Evolutionary conservation across 306 rosid genomes (phyloP), one percentile per base, ranked within the genome.

Genomic region (Fagus sylvatica): DNA sequence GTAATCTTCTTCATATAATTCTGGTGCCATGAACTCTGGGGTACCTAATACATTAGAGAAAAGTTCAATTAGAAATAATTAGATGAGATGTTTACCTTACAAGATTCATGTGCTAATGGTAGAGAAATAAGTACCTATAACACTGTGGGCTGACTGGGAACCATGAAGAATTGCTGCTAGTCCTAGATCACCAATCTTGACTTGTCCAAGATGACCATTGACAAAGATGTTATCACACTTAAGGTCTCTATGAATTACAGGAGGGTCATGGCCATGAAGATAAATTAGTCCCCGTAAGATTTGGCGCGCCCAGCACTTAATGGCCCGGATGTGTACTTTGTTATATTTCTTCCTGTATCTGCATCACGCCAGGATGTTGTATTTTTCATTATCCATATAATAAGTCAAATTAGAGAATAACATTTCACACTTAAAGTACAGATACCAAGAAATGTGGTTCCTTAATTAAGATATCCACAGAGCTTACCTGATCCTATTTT

Each of bases 11-110:
- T 91, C 98, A 36, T 94, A 91, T 37, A 93, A 51, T 78, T 94
- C 98, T 17, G 98, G 98, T 37, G 98, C 98, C 97, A 94, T 94
- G 83, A 94, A 94, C 84, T 94, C 98, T 0, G 98, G 97, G 28
- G 98, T 94, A 79, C 98, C 98, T 93, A 42, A 60, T 7, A 75
- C 53, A 56, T 43, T 10, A 28, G 71, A 73, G 56, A 74, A 56
- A 32, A 51, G 9, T 28, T 53, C 37, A 59, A 15, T 71, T 51
- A 37, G 11, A 17, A 42, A 69, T 12, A 56, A 51, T 64, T 65
- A 10, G 51, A 62, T 43, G 69, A 78, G 73, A 66, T 65, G 62
- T 71, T 43, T 22, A 15, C 42, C 41, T 22, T 42, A 37, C 32
- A 64, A 69, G 41, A 48, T 74, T 42, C 49, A 74, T 56, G 66